These are phyloP conservation scores for Aspergillus versicolor DNA, from an alignment of 2,329 filamentous ascomycete species.

Conservation along the genomic window DNA sequence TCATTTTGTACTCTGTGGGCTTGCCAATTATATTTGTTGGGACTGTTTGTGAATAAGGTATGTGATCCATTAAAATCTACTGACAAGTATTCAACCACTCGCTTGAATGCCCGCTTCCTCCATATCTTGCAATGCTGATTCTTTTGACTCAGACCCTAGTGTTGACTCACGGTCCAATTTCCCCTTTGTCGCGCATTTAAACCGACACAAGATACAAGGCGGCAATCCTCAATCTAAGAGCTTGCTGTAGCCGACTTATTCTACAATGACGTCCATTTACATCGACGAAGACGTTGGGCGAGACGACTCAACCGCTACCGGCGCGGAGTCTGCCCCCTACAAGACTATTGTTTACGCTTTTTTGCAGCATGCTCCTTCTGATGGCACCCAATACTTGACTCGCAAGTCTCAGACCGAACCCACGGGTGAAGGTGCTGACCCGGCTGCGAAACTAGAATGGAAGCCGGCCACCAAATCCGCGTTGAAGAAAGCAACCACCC, in stretches of 20 bases:
- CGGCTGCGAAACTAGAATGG: constrained; percentile 66
- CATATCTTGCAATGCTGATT: not conserved
- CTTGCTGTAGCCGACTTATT: not conserved
- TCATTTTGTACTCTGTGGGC: constrained; percentile 11
- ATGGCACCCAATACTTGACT: constrained; percentile 63
- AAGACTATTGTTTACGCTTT: constrained; percentile 78
- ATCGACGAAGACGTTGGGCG: constrained; percentile 77
- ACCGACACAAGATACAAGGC: not conserved
- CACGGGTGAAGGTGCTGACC: constrained; percentile 63
- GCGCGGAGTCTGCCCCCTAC: constrained; percentile 72
- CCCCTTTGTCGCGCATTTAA: constrained; percentile 5
- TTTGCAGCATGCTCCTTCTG: constrained; percentile 63
- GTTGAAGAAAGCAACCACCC: constrained; percentile 78
- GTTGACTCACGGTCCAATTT: constrained; percentile 3
- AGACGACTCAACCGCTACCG: constrained; percentile 66
- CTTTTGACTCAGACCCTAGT: constrained; percentile 1
- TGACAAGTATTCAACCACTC: not conserved
- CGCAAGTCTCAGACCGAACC: constrained; percentile 66
- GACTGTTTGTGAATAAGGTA: not conserved
- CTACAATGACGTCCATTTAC: constrained; percentile 56
- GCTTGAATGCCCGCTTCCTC: not conserved
- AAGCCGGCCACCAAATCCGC: constrained; percentile 81
- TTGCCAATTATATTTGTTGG: constrained; percentile 10
- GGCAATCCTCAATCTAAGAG: not conserved
- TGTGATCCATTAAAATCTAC: not conserved